Evolutionary conservation across 345 rosid species (phyloP), one percentile per base, ranked within the genome.

Genomic region (Orychophragmus violaceus): DNA sequence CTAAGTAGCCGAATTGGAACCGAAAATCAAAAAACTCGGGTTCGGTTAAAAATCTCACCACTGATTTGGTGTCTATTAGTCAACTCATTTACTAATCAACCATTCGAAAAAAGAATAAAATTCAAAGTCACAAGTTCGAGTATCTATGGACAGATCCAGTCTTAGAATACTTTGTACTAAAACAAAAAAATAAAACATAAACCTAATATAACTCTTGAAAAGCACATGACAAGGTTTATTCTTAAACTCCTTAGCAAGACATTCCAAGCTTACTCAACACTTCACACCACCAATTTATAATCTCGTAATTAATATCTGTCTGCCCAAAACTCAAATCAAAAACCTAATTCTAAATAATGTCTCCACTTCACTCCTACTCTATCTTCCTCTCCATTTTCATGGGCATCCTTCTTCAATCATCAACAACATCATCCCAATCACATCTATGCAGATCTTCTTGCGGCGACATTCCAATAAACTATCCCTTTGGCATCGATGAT

Each of bases 401-500:
- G 5, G 3, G 44, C 11, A 39, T 74, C 59, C 32, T 48, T 58
- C 23, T 51, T 22, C 61, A 69, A 13, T 50, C 49, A 32, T 46
- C 74, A 8, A 63, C 19, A 59, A 76, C 77, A 27, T 9, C 71
- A 60, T 79, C 84, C 6, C 82, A 79, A 59, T 77, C 82, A 37
- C 68, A 56, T 62, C 82, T 62, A 10, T 92, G 98, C 25, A 76
- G 96, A 70, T 70, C 81, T 36, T 71, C 85, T n/a, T 92, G 96
- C 22, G 98, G 95, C 6, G 60, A 69, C 35, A 82, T 91, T 59
- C 89, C 85, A 0, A 87, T 91, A 62, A 77, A 60, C 53, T 88
- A 88, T 51, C 98, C 98, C 3, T 85, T 93, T 8, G 82, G 87
- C 27, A 79, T 90, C 44, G 95, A 88, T 17, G 96, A 90, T 7